phyloP scores from a whole-genome alignment of 2,329 filamentous ascomycete genomes.

The Cordyceps javanica region DNA sequence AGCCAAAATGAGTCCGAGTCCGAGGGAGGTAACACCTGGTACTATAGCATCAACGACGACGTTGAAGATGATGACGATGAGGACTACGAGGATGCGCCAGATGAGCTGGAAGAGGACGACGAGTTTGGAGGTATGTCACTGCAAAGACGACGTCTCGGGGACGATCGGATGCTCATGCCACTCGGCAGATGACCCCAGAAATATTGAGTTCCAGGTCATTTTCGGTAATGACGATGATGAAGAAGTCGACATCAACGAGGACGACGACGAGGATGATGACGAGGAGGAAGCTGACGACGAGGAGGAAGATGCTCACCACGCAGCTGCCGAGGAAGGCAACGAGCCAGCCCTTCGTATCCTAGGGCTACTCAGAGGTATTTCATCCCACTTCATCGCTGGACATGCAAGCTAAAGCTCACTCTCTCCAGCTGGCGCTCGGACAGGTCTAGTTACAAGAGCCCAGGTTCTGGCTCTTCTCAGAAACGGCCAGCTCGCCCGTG shows the following conservation, averaged over 20 bases:
- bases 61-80: constrained; percentile 18
- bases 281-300: constrained; percentile 23
- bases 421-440: constrained; percentile 20
- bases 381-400: too few relatives aligned
- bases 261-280: constrained; percentile 22
- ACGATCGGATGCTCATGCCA: neutral
- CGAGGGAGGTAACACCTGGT: constrained; percentile 7
- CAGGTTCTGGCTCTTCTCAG: constrained; percentile 37
- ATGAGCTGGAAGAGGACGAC: constrained; percentile 18
- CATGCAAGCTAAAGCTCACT: neutral
- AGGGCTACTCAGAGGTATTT: constrained; percentile 25
- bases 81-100: constrained; percentile 27
- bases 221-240: constrained; percentile 18
- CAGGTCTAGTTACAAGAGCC: constrained; percentile 26
- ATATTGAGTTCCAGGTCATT: constrained; percentile 20
- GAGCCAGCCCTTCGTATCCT: constrained; percentile 19
- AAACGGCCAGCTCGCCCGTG: constrained; percentile 30
- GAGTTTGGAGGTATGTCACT: constrained; percentile 18
- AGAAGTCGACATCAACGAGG: constrained; percentile 20
- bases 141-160: neutral
- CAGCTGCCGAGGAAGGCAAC: constrained; percentile 11
- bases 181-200: constrained; percentile 14
- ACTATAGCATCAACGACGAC: constrained; percentile 9
- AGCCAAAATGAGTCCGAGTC: neutral
- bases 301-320: constrained; percentile 29